These are phyloP conservation scores for Ascochyta koolunga DNA, from an alignment of 2,329 filamentous ascomycete species.

Conservation along the genomic window DNA sequence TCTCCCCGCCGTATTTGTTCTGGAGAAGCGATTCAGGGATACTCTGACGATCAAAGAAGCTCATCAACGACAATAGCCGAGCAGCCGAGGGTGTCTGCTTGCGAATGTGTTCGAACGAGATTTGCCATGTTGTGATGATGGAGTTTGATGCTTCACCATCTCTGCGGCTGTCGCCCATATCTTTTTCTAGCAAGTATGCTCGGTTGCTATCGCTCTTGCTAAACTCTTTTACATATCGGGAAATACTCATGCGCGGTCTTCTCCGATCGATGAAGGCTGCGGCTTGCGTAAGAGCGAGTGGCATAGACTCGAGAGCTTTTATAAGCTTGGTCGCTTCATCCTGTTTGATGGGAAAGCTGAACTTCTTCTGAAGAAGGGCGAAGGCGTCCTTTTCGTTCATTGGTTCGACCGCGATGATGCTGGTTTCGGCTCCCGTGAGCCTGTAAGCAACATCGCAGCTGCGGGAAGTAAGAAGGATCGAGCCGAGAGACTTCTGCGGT, in stretches of 20 bases:
- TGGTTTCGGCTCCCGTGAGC: conserved; percentile 14
- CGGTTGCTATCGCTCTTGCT: background rate
- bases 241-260: conserved; percentile 7
- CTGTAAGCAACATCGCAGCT: conserved; percentile 8
- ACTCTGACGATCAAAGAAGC: conserved; percentile 22
- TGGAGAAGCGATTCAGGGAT: conserved; percentile 32
- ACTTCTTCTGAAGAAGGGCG: conserved; percentile 18
- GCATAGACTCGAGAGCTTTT: conserved; percentile 11
- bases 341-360: background rate
- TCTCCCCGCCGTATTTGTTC: conserved; percentile 12
- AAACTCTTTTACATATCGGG: background rate
- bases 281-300: conserved; percentile 12
- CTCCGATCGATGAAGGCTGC: conserved; percentile 5
- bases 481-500: conserved; percentile 6
- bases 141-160: conserved; percentile 15
- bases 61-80: conserved; percentile 51
- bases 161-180: background rate
- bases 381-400: conserved; percentile 14
- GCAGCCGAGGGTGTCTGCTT: conserved; percentile 40
- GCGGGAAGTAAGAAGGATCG: conserved; percentile 16
- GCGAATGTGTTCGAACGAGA: conserved; percentile 46
- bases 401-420: conserved; percentile 8
- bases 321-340: conserved; percentile 1
- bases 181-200: background rate
- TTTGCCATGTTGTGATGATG: conserved; percentile 47